Percentiles rank a stretch among this genome's conserved stretches.
phyloP scores from a whole-genome alignment of 331 rosid species.

The Pyrus hybrid region DNA sequence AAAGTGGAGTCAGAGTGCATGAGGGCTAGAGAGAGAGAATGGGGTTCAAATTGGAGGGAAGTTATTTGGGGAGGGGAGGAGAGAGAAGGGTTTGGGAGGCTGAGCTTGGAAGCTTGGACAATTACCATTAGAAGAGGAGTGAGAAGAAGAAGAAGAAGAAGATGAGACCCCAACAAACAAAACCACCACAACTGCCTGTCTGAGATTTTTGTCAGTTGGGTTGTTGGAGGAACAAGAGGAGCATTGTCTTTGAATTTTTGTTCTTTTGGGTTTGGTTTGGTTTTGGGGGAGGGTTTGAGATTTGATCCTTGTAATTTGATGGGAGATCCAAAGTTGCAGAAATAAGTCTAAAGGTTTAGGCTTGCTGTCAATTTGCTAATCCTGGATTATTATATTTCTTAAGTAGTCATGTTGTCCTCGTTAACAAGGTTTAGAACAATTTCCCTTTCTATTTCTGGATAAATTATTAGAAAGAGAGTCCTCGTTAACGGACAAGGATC shows the following conservation, averaged over 20 bases:
- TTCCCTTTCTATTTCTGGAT: too few species aligned
- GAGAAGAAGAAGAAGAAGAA: neutral
- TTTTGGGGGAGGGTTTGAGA: neutral
- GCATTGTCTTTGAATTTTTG: neutral
- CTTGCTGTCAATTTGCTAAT: neutral
- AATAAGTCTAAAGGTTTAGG: neutral
- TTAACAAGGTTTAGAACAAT: too few species aligned
- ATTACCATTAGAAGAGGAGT: conserved; percentile 52
- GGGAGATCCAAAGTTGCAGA: neutral
- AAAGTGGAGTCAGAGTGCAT: conserved; percentile 78
- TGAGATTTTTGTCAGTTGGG: neutral
- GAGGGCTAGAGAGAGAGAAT: conserved; percentile 75
- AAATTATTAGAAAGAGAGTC: too few species aligned
- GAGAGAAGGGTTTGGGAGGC: conserved; percentile 57
- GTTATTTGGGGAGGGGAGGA: conserved; percentile 42
- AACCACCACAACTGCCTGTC: neutral
- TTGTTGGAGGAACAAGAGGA: neutral
- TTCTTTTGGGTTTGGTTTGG: neutral
- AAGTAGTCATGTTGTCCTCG: too few species aligned
- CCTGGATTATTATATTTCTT: too few species aligned
- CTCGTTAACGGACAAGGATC: too few species aligned
- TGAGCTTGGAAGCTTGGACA: conserved; percentile 58
- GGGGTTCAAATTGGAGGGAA: conserved; percentile 71
- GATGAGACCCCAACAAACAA: neutral
- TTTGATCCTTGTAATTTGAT: too few species aligned